These are phyloP conservation scores for Acanthamoeba castellanii DNA, from an alignment of 208 protist species.

Conservation along the genomic window DNA sequence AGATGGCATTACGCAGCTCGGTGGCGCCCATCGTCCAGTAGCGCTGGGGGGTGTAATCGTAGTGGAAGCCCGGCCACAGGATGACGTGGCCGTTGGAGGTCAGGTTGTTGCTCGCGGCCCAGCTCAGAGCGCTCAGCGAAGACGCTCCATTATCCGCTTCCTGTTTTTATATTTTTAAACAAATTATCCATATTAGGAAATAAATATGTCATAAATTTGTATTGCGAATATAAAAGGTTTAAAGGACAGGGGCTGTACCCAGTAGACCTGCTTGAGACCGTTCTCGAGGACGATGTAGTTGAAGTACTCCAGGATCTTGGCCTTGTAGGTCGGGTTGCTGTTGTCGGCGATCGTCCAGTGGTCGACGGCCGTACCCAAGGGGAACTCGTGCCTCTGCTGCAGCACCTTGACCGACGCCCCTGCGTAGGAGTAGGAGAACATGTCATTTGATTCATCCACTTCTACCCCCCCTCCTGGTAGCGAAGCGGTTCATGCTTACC, in stretches of 20 bases:
- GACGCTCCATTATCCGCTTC: background rate
- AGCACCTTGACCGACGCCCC: background rate
- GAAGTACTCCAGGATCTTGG: background rate
- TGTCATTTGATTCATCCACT: background rate
- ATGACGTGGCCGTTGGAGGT: background rate
- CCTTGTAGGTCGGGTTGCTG: slow-evolving; percentile 16
- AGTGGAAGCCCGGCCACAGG: background rate
- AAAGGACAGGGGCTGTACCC: background rate
- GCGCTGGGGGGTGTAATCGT: background rate
- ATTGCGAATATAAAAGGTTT: too few species aligned
- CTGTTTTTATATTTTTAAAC: background rate
- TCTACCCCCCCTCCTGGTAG: too few species aligned
- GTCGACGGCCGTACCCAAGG: background rate
- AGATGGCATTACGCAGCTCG: background rate
- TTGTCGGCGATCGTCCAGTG: background rate
- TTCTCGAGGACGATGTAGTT: slow-evolving; percentile 27
- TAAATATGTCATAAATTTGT: too few species aligned
- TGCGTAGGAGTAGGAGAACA: background rate
- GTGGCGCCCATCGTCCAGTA: background rate
- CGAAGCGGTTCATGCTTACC: too few species aligned
- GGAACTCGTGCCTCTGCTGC: slow-evolving; percentile 20
- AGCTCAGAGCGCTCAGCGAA: background rate
- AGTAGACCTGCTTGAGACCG: background rate
- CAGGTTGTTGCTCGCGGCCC: background rate
- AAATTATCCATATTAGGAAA: too few species aligned